phyloP scores from a whole-genome alignment of 345 rosid genomes.

The Eucalyptus viminalis region DNA sequence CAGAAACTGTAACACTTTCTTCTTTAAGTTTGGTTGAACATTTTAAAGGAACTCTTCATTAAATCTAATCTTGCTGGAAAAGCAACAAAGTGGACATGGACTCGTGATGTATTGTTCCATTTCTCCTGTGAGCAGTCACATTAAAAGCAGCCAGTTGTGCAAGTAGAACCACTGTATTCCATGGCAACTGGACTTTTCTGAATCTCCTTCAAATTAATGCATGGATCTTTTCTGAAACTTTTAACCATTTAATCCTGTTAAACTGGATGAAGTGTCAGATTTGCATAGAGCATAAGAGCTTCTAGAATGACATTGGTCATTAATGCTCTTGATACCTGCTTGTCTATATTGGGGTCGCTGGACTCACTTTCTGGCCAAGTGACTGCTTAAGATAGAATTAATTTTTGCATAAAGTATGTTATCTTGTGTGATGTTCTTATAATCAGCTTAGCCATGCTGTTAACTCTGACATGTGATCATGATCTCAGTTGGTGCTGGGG shows the following conservation, averaged over 20 bases:
- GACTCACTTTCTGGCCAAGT: background rate
- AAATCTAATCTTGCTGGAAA: background rate
- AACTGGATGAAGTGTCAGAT: background rate
- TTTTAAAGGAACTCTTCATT: background rate
- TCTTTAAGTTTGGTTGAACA: background rate
- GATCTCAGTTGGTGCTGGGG: constrained; percentile 50
- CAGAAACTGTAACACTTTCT: background rate
- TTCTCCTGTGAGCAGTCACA: background rate
- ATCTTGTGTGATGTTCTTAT: background rate
- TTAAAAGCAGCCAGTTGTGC: background rate
- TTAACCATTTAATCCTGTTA: background rate
- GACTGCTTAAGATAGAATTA: background rate
- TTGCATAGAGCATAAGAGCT: background rate
- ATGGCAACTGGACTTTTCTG: background rate
- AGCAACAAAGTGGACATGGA: background rate
- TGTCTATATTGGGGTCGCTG: background rate
- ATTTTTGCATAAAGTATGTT: background rate
- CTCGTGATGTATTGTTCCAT: background rate
- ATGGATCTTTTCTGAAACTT: background rate
- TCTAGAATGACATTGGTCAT: background rate
- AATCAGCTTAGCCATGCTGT: background rate
- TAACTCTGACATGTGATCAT: background rate
- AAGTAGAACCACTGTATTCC: background rate
- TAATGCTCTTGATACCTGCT: background rate
- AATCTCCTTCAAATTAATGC: background rate